A percentile compares a stretch with the other conserved stretches of the same genome.
Conservation (phyloP, 768 basidiomycete genomes). For the Bullera alba region DNA sequence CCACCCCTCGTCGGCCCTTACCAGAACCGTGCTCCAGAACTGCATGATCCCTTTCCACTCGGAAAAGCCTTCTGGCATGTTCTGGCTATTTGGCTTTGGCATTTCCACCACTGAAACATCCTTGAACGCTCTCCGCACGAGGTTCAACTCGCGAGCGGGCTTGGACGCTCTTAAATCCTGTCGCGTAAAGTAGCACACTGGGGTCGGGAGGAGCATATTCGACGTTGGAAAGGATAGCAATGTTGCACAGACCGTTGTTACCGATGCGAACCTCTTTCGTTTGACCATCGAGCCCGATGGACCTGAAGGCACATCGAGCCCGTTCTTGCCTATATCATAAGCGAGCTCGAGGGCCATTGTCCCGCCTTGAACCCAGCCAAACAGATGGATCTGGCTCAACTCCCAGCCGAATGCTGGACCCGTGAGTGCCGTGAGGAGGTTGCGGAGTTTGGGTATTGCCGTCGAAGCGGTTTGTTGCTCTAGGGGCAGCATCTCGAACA, state of each 20-base stretch:
- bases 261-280: slow-evolving; percentile 6
- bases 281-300: neutral
- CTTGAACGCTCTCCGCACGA: slow-evolving; percentile 20
- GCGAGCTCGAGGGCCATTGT: slow-evolving; percentile 36
- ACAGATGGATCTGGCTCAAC: slow-evolving; percentile 33
- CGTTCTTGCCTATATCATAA: slow-evolving; percentile 14
- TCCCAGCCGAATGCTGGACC: slow-evolving; percentile 27
- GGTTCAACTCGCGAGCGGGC: slow-evolving; percentile 5
- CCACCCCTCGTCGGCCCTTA: slow-evolving; percentile 26
- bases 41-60: slow-evolving; percentile 43
- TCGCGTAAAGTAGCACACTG: slow-evolving; percentile 30
- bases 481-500: slow-evolving; percentile 30
- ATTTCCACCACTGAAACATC: slow-evolving; percentile 23
- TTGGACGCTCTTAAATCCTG: slow-evolving; percentile 9
- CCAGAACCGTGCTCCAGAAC: slow-evolving; percentile 42
- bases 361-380: slow-evolving; percentile 44
- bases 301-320: neutral
- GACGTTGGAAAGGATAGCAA: slow-evolving; percentile 27
- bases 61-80: slow-evolving; percentile 30
- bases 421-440: slow-evolving; percentile 19
- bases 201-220: slow-evolving; percentile 16
- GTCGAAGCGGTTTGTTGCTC: slow-evolving; percentile 24
- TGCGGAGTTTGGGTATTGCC: slow-evolving; percentile 11
- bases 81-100: slow-evolving; percentile 11
- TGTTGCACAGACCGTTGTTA: slow-evolving; percentile 27